phyloP scores from a whole-genome alignment of 1,139 yeast species.

The Debaryomyces nepalensis region DNA sequence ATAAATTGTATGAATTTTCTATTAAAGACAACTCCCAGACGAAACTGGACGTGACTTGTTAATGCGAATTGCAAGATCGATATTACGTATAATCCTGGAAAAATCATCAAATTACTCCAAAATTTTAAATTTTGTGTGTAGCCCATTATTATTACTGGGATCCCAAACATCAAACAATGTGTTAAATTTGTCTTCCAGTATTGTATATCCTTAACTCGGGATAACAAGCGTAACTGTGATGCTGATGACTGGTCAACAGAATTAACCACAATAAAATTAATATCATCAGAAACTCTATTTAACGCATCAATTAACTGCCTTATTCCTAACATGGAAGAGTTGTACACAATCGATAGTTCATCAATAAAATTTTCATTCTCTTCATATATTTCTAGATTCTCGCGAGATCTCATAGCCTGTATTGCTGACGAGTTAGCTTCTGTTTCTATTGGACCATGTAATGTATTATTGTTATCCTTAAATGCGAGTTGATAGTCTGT shows the following conservation, averaged over 20 bases:
- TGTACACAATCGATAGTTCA: conserved; percentile 51
- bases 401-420: conserved; percentile 20
- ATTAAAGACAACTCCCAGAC: conserved; percentile 67
- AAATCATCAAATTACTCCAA: conserved; percentile 33
- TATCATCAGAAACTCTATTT: conserved; percentile 27
- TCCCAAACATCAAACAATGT: conserved; percentile 55
- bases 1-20: conserved; percentile 68
- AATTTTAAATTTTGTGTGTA: conserved; percentile 47
- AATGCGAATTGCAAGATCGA: conserved; percentile 65
- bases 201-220: conserved; percentile 71
- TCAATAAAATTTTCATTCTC: conserved; percentile 26
- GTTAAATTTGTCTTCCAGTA: conserved; percentile 67
- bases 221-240: conserved; percentile 69
- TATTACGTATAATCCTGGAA: conserved; percentile 61
- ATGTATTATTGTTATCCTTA: conserved; percentile 17
- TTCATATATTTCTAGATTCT: conserved; percentile 17
- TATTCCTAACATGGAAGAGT: conserved; percentile 54
- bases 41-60: conserved; percentile 70
- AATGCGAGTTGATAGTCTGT: conserved; percentile 28
- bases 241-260: conserved; percentile 51
- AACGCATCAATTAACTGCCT: conserved; percentile 57
- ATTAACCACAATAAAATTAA: conserved; percentile 47
- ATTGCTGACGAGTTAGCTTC: conserved; percentile 22
- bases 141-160: conserved; percentile 66
- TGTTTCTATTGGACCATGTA: conserved; percentile 14